phyloP scores from a whole-genome alignment of 2,329 filamentous ascomycete species.

The Macrophomina pseudophaseolina region DNA sequence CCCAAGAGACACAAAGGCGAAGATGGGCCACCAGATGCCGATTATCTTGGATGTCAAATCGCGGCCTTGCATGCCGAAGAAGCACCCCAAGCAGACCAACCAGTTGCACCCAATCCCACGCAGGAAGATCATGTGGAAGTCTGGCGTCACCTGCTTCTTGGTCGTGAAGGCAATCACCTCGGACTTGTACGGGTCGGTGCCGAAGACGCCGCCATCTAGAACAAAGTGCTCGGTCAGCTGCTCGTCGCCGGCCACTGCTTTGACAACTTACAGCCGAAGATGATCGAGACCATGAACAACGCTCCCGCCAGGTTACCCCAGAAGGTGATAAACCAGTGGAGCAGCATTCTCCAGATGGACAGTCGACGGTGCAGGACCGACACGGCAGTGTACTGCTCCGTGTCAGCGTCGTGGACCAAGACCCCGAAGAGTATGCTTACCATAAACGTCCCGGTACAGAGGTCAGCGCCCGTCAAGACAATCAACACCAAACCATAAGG shows the following conservation, averaged over 20 bases:
- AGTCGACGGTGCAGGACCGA: conserved; percentile 35
- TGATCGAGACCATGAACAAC: conserved; percentile 55
- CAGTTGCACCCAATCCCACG: conserved; percentile 34
- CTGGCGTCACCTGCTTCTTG: conserved; percentile 32
- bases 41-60: conserved; percentile 34
- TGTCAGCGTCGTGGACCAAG: background rate
- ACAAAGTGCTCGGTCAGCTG: conserved; percentile 30
- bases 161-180: conserved; percentile 32
- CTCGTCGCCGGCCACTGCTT: conserved; percentile 27
- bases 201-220: conserved; percentile 52
- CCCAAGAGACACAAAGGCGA: conserved; percentile 35
- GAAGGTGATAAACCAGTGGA: conserved; percentile 55
- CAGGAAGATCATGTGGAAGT: conserved; percentile 33
- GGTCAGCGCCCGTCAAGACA: conserved; percentile 24
- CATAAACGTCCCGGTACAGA: conserved; percentile 26
- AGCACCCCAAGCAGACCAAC: conserved; percentile 35
- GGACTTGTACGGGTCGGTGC: conserved; percentile 30
- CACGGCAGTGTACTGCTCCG: conserved; percentile 27
- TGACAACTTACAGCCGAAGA: conserved; percentile 47
- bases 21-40: conserved; percentile 37
- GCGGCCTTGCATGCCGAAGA: conserved; percentile 33
- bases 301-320: conserved; percentile 56
- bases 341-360: conserved; percentile 42
- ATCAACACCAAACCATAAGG: conserved; percentile 25
- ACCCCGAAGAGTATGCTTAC: background rate